Percentiles rank a stretch among this genome's conserved stretches.
Conservation (phyloP, 2,329 filamentous ascomycete species). For the Penicillium psychrosexuale region DNA sequence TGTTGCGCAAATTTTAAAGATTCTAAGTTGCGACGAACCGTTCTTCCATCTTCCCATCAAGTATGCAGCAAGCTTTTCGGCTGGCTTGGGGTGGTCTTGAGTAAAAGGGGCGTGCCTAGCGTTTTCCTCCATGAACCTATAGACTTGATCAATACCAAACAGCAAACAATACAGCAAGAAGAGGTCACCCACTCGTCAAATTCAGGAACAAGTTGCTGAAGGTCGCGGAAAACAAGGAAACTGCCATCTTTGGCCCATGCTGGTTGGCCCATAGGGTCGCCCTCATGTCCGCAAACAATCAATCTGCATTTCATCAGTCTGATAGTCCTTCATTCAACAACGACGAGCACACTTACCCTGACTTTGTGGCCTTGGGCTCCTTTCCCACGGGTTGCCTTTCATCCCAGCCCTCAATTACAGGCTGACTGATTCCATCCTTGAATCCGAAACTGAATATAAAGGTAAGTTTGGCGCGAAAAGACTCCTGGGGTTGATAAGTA, state of each 20-base stretch:
- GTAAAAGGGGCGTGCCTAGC: conserved; percentile 16
- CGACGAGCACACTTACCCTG: conserved; percentile 20
- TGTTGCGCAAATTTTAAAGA: neutral
- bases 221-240: conserved; percentile 46
- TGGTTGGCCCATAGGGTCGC: conserved; percentile 32
- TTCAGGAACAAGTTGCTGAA: conserved; percentile 47
- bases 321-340: conserved; percentile 2
- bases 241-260: conserved; percentile 46
- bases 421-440: conserved; percentile 44
- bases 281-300: conserved; percentile 39
- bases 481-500: neutral
- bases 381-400: neutral
- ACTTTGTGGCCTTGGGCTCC: conserved; percentile 15
- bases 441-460: conserved; percentile 41
- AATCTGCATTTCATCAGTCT: conserved; percentile 27
- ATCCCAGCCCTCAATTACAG: conserved; percentile 36
- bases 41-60: conserved; percentile 48
- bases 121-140: conserved; percentile 36
- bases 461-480: neutral
- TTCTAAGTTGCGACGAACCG: conserved; percentile 16
- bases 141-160: neutral
- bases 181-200: conserved; percentile 33
- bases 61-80: conserved; percentile 40
- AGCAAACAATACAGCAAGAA: neutral
- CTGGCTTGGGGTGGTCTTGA: conserved; percentile 19